These are phyloP conservation scores for Boletus rubescentipes DNA, from an alignment of 768 basidiomycete genomes.

Conservation along the genomic window DNA sequence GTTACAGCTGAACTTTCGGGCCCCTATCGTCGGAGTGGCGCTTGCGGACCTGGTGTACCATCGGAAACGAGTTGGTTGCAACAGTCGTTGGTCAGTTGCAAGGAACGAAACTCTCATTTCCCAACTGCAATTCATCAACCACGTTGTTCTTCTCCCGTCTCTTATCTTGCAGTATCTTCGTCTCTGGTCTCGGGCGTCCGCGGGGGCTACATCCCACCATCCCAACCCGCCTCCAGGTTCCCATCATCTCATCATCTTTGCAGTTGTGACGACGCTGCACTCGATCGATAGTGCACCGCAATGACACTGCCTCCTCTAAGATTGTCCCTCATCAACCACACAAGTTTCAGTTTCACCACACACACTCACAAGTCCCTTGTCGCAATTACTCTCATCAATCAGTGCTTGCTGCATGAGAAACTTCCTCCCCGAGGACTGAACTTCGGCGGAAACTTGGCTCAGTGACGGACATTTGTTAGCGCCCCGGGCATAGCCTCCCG, in stretches of 20 bases:
- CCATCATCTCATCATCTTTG: conserved; percentile 9
- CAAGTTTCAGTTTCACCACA: too few relatives aligned
- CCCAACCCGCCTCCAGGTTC: background rate
- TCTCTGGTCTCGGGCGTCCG: background rate
- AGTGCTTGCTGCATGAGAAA: background rate
- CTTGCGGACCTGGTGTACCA: background rate
- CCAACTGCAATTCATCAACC: background rate
- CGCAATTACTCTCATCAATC: background rate
- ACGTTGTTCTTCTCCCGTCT: background rate
- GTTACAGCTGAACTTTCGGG: background rate
- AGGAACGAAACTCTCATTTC: background rate
- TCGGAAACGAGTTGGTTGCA: background rate
- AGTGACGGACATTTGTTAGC: conserved; percentile 10
- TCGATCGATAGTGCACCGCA: conserved; percentile 7
- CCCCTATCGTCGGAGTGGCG: background rate
- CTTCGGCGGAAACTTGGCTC: conserved; percentile 15
- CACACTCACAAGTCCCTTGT: background rate
- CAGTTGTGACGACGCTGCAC: background rate
- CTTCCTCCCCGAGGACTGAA: background rate
- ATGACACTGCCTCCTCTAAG: conserved; percentile 12
- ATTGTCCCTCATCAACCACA: conserved; percentile 1
- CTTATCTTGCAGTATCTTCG: background rate
- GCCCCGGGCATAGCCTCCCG: conserved; percentile 4
- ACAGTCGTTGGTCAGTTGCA: background rate
- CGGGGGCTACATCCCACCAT: background rate